A percentile compares a stretch with the other conserved stretches of the same genome.
Conservation (phyloP, 768 basidiomycete genomes). For the Termitomyces heimii region DNA sequence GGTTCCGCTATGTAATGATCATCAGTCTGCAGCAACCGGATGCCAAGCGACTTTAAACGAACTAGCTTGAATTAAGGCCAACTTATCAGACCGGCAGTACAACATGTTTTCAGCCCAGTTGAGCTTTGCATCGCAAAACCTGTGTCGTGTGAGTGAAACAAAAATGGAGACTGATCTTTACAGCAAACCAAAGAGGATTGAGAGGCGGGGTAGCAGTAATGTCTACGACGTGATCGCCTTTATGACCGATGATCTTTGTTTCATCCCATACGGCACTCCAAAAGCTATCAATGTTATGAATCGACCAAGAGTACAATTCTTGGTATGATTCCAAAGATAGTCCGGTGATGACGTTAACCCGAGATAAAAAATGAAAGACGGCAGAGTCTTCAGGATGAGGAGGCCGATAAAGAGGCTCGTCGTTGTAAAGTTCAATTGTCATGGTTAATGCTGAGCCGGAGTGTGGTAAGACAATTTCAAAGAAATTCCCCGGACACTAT, state of each 20-base stretch:
- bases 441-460: conserved; percentile 3
- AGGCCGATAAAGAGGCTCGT: conserved; percentile 39
- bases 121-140: conserved; percentile 53
- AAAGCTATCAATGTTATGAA: conserved; percentile 51
- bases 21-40: conserved; percentile 9
- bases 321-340: conserved; percentile 46
- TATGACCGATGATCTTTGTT: conserved; percentile 53
- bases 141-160: conserved; percentile 14
- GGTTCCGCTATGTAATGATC: conserved; percentile 50
- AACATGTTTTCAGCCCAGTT: conserved; percentile 87
- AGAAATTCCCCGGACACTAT: background rate
- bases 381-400: conserved; percentile 34
- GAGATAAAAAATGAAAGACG: conserved; percentile 41
- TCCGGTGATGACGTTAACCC: conserved; percentile 42
- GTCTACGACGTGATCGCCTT: conserved; percentile 58
- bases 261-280: conserved; percentile 75
- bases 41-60: conserved; percentile 23
- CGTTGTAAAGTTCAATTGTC: conserved; percentile 5
- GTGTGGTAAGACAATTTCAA: conserved; percentile 4
- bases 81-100: conserved; percentile 42
- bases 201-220: conserved; percentile 40
- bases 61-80: conserved; percentile 70
- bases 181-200: conserved; percentile 64
- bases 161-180: conserved; percentile 1
- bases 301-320: conserved; percentile 68